Evolutionary conservation across 2,329 filamentous ascomycete species (phyloP).

Genomic region (Ophiostoma sp.): DNA sequence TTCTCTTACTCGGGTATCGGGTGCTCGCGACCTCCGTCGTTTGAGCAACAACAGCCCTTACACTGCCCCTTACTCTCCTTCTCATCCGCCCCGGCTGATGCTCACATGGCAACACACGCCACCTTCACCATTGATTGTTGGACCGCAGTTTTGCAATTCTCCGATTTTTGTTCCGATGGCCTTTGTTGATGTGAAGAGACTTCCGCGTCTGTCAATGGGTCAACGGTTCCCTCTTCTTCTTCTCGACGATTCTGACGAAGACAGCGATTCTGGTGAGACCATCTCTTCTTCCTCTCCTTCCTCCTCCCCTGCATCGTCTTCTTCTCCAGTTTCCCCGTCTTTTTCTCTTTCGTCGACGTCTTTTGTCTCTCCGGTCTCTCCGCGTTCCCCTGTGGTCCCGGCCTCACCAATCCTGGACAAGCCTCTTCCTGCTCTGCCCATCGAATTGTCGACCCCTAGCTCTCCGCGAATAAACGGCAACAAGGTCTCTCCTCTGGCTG

Average conservation of each 20-base stretch:
- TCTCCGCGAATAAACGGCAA: not conserved
- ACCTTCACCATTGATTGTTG: not conserved
- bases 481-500: not conserved
- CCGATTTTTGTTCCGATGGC: not conserved
- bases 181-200: not conserved
- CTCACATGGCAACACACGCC: not conserved
- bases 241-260: not conserved
- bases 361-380: not conserved
- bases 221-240: not conserved
- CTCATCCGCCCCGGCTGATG: not conserved
- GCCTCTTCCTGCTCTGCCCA: not conserved
- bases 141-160: not conserved
- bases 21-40: not conserved
- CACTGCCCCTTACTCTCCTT: not conserved
- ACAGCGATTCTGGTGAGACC: not conserved
- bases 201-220: not conserved
- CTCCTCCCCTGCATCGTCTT: not conserved
- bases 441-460: not conserved
- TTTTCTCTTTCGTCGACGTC: not conserved
- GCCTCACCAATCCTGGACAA: not conserved
- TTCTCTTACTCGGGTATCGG: not conserved
- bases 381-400: not conserved
- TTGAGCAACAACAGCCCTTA: not conserved
- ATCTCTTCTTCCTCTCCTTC: not conserved
- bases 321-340: not conserved